Base-by-base conservation (phyloP, 78 protist genomes). In the Protostelium mycophagum region DNA sequence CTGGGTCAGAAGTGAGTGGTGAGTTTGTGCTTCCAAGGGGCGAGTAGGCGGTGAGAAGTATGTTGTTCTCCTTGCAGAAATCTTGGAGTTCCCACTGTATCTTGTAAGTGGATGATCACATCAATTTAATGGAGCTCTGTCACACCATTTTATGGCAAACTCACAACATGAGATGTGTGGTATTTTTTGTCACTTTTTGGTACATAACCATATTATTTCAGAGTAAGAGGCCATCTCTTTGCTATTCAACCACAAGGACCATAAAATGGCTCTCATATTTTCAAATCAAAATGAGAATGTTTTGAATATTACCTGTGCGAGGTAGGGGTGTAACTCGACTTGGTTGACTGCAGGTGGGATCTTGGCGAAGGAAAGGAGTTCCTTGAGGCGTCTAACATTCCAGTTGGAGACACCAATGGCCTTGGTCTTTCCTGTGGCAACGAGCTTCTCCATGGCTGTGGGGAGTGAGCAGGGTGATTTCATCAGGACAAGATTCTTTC, bases 361-460 rank as follows among this genome's bases (percentile, higher is more conserved):
- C 28, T 0, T 36, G 28, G 83, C 38, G 28, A 35, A 0, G 38
- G 91, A 16, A 10, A 83, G 28, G 25, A 95, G 86, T 28, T 93
- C 95, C 1, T 34, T 38, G 29, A 95, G 89, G 83, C 88, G 92
- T 29, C 28, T 28, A 25, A 83, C 83, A 0, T 87, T 84, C 51
- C 89, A 95, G 90, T 95, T 95, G 29, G 89, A 73, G 1, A 93
- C 97, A 38, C 97, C 97, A 83, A 95, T 95, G 1, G 93, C 29
- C 5, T 37, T 35, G 10, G 85, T 88, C 34, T 83, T 38, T 23
- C 96, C 96, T 36, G 29, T 28, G 34, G 34, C 34, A 34, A 37
- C 86, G 23, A 93, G n/a, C 36, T 38, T 88, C 84, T 94, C 96
- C 96, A 94, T 92, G 38, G 38, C 89, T 36, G n/a, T 1, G 90